Conservation (phyloP, 305 asterid species). For the Plantago lanceolata region DNA sequence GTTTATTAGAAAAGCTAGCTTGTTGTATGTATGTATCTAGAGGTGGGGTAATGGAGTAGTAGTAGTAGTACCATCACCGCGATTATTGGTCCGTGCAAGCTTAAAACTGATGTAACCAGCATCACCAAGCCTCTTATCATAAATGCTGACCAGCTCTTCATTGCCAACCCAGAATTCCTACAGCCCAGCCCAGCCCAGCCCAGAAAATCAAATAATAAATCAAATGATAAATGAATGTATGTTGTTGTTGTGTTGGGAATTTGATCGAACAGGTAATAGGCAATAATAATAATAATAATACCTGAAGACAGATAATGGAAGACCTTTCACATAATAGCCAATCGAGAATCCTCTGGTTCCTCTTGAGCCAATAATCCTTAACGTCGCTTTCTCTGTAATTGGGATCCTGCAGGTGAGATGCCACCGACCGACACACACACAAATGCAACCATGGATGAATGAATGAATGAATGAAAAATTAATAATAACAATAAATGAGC, state of each 20-base stretch:
- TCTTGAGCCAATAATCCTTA: conserved; percentile 70
- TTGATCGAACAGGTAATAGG: background rate
- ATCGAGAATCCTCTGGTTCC: conserved; percentile 77
- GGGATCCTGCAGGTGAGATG: too few relatives aligned
- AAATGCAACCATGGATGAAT: too few relatives aligned
- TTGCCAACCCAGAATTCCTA: conserved; percentile 98
- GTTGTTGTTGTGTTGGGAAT: too few relatives aligned
- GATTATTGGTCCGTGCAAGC: conserved; percentile 91
- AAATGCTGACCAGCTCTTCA: conserved; percentile 79
- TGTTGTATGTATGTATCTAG: too few relatives aligned
- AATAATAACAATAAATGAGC: too few relatives aligned
- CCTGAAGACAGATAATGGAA: conserved; percentile 97
- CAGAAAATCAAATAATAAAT: too few relatives aligned
- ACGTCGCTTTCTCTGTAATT: conserved; percentile 82
- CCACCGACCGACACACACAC: too few relatives aligned
- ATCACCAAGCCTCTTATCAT: conserved; percentile 88
- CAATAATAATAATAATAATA: conserved; percentile 22
- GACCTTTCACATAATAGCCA: conserved; percentile 90
- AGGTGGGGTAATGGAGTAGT: too few relatives aligned
- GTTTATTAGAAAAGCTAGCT: background rate
- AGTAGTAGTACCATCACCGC: conserved; percentile 99
- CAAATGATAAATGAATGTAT: background rate
- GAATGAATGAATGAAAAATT: too few relatives aligned
- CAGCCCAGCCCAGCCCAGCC: too few relatives aligned
- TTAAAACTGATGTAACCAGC: conserved; percentile 82